These are phyloP conservation scores for Calonectria crousiana DNA, from an alignment of 2,329 filamentous ascomycete genomes.

Conservation along the genomic window DNA sequence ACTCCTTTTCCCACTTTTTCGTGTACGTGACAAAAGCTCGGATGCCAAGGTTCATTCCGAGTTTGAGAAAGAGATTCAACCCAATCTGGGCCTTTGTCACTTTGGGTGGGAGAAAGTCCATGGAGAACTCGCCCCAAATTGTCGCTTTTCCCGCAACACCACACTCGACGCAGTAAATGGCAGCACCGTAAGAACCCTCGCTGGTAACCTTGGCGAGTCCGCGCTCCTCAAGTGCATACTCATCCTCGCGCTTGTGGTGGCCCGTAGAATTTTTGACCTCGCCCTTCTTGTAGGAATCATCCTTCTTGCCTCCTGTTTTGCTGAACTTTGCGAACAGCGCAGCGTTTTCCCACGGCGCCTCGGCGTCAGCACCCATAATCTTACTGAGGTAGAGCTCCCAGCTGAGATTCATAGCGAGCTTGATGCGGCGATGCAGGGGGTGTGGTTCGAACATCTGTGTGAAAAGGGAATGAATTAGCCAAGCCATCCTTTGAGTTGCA, in stretches of 20 bases:
- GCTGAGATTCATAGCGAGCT: neutral
- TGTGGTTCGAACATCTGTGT: conserved; percentile 13
- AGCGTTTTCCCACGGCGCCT: conserved; percentile 12
- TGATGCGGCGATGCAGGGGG: neutral
- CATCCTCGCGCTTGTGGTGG: neutral
- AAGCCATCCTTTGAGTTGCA: too few relatives aligned
- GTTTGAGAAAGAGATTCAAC: neutral
- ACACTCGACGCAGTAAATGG: conserved; percentile 24
- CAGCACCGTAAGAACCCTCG: neutral
- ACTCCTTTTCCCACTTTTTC: neutral
- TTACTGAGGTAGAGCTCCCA: neutral
- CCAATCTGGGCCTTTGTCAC: neutral
- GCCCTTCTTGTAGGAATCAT: conserved; percentile 15
- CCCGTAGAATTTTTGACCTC: neutral
- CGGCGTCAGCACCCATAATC: neutral
- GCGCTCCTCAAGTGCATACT: neutral
- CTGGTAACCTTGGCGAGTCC: neutral
- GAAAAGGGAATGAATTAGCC: neutral
- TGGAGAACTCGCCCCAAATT: neutral
- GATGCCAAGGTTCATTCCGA: conserved; percentile 12
- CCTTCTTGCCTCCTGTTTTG: neutral
- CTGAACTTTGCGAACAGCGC: neutral
- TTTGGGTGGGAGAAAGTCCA: neutral
- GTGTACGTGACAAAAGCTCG: conserved; percentile 14
- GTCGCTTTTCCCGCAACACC: neutral